Evolutionary conservation across 306 rosid species (phyloP), one percentile per base, ranked within the genome.

Genomic region (Cicer chorassanicum): DNA sequence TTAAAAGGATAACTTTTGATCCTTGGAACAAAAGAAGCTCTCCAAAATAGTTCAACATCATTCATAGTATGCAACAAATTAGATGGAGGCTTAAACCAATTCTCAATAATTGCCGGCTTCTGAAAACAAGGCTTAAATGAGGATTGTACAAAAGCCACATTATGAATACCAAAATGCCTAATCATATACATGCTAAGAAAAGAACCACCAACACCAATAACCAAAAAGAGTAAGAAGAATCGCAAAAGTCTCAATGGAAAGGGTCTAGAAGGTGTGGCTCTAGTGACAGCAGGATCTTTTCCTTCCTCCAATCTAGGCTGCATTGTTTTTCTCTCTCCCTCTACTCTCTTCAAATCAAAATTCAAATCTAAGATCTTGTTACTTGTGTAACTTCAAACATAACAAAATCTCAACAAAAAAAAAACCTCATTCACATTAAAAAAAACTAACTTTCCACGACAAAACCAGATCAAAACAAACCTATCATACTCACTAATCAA

Each of bases 41-140:
- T 78, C 99, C 99, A 95, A 24, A 90, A 81, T 63, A 95, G 86
- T 21, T 95, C 99, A 4, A 54, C 67, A 75, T 95, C 99, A 68
- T 80, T 95, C 97, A 95, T 87, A 69, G 68, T 62, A 67, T 95
- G 99, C 84, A 84, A 34, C 79, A 92, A 85, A 68, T 64, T 83
- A 12, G 89, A 67, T 9, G 96, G 89, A 85, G 99, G 82, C 80
- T 72, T 84, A 70, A 89, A 84, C 93, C 90, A 92, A 79, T 77
- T 87, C 46, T 88, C 92, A 59, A 86, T 14, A n/a, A 46, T 13
- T 14, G 38, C 78, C n/a, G 87, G 83, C 80, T 84, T 83, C 76
- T 79, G 82, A 65, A 85, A 86, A 82, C 91, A 87, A 77, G 96
- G 87, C 84, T 39, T 81, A 24, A 79, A 49, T 0, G 86, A 34